Base-by-base conservation (phyloP, 2,329 filamentous ascomycete species). In the Stagonosporopsis tanaceti region DNA sequence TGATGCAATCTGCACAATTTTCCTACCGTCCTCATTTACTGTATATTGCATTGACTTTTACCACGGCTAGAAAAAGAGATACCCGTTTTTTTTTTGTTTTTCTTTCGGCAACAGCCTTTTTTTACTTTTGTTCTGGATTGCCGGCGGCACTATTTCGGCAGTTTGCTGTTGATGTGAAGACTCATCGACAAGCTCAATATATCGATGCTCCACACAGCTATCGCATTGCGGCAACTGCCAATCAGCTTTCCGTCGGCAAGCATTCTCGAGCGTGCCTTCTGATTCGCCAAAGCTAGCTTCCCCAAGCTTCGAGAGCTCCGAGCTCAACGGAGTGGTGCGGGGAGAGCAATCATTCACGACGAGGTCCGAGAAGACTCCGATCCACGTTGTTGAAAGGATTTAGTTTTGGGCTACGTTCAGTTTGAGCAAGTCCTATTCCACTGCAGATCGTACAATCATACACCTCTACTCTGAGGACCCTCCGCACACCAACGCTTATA, bases 201-300 rank as follows among this genome's bases (percentile, higher is more conserved):
- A 38, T 38, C 20, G 20, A 20, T 25, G n/a, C 17, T 53, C 11
- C 20, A 17, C 44, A 17, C 34, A 45, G 45, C 30, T 35, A 25
- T 25, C 2, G 20, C 39, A 12, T 17, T 14, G 25, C 44, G 48
- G 50, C 50, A 50, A 35, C n/a, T 53, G 54, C 54, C 54, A 44
- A 41, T 45, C 1, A 14, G 17, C 25, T 45, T 25, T 34, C 44
- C 48, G 44, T 53, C 54, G 54, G 48, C 54, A 48, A 40, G 34
- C 6, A 11, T 14, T 15, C 27, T 22, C 11, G 6, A 28, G 7
- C 27, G 32, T 25, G 44, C 25, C 22, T 30, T 39, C 25, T 50
- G 48, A 57, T 57, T 57, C 38, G 54, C 15, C 45, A 57, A 53
- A 45, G 44, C 15, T n/a, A 40, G 38, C 47, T 57, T 38, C 54